Percentiles rank a stretch among this genome's conserved stretches.
Evolutionary conservation across 1,284 basidiomycete species (phyloP).

Genomic region (Microbotryum lychnidis-dioicae): DNA sequence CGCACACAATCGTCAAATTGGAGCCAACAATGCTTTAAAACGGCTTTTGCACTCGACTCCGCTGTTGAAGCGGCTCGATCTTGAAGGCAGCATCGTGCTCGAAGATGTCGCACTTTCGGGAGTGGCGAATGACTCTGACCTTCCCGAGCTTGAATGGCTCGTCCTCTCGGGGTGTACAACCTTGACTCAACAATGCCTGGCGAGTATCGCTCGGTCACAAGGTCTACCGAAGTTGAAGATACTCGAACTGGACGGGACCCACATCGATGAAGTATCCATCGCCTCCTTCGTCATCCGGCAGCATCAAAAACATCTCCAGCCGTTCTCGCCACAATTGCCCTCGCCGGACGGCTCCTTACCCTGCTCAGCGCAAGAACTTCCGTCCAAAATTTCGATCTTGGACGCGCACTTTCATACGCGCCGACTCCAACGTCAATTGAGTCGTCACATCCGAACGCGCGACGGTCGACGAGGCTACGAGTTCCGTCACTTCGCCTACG

Average conservation of each 20-base stretch:
- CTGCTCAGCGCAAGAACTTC: background rate
- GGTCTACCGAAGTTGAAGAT: conserved; percentile 55
- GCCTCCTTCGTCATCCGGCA: conserved; percentile 57
- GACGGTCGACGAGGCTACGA: too few species aligned
- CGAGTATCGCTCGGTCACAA: conserved; percentile 56
- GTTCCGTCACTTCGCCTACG: too few species aligned
- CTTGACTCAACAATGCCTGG: conserved; percentile 51
- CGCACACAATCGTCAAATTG: conserved; percentile 60
- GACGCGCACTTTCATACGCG: conserved; percentile 14
- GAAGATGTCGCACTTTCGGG: conserved; percentile 60
- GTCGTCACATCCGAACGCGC: conserved; percentile 8
- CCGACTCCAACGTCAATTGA: conserved; percentile 2
- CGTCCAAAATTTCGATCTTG: conserved; percentile 12
- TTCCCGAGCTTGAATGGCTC: conserved; percentile 63
- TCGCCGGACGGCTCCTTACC: background rate
- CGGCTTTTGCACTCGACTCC: conserved; percentile 62
- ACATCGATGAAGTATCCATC: conserved; percentile 55
- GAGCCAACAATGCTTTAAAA: conserved; percentile 64
- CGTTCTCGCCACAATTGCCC: background rate
- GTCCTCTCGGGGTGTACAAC: conserved; percentile 59
- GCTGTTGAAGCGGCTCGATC: conserved; percentile 62
- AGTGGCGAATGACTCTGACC: conserved; percentile 53
- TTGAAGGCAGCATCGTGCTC: conserved; percentile 71
- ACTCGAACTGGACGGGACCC: conserved; percentile 71
- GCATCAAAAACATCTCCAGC: conserved; percentile 42